Base-by-base conservation (phyloP, 768 basidiomycete species). In the Collybiopsis luxurians region DNA sequence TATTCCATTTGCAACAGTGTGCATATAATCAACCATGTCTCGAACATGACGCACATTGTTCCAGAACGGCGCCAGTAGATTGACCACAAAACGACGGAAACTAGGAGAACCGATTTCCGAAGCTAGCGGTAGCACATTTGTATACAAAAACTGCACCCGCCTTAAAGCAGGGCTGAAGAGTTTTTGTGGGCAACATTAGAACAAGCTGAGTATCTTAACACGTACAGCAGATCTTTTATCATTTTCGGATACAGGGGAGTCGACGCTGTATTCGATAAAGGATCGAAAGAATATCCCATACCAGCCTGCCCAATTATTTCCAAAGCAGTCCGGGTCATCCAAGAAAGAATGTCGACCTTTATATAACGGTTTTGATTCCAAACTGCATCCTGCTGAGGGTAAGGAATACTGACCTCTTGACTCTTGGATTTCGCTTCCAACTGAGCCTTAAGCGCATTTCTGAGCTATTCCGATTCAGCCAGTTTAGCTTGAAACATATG, bases 11-110 rank as follows among this genome's bases (percentile, higher is more conserved):
- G 69, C 66, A 1, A 64, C 64, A 7, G 64, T 38, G 17, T 71
- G 39, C 62, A 74, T 64, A 30, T 63, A 52, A 28, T 73, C 72
- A 5, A 68, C 59, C 45, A 72, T 69, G 17, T 61, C 30, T 28
- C 63, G 58, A 11, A 69, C 44, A n/a, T 63, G 52, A 34, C 64
- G 68, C 13, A 71, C 53, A 2, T 54, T 46, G 34, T 60, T 53
- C 58, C 58, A 61, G 0, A 69, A 71, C 2, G 66, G 36, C 0
- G 70, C 71, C 2, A 67, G 34, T 10, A 56, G 45, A 15, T 54
- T 40, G 7, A 66, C 61, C 13, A 69, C 55, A 13, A 69, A 24
- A 48, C 56, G 60, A 15, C 69, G 68, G 7, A 69, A 67, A 27
- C 70, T 54, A 34, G 49, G 39, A 15, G 71, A 60, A 3, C 66